Conservation (phyloP, 108 stramenopile species). For the Pseudonitzschia pungens region DNA sequence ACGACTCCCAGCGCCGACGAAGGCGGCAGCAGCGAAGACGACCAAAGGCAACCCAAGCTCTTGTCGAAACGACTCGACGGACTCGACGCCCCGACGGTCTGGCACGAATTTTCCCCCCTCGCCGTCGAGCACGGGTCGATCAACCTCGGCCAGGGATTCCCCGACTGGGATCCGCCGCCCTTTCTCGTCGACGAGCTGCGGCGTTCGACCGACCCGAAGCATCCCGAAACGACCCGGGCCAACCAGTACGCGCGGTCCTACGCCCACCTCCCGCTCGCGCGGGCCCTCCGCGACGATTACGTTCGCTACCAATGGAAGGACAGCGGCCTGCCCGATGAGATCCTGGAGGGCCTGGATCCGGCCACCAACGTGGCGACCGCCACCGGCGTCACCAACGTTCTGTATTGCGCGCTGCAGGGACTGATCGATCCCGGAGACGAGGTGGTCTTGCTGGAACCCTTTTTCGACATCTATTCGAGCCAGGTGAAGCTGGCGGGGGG, state of each 20-base stretch:
- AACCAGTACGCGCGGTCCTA: constrained; percentile 82
- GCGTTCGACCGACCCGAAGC: constrained; percentile 45
- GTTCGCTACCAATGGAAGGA: constrained; percentile 21
- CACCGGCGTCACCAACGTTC: constrained; percentile 79
- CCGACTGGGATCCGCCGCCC: constrained; percentile 81
- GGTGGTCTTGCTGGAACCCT: constrained; percentile 84
- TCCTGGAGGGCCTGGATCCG: constrained; percentile 49
- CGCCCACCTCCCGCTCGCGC: constrained; percentile 73
- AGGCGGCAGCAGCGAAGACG: too few species aligned
- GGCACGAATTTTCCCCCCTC: constrained; percentile 62
- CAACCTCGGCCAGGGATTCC: constrained; percentile 84
- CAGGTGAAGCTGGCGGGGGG: constrained; percentile 70
- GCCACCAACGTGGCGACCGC: constrained; percentile 71
- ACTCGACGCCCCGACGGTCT: constrained; percentile 58
- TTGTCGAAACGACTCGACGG: constrained; percentile 41
- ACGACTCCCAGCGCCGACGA: too few species aligned
- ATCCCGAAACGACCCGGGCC: constrained; percentile 21
- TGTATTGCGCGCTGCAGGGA: constrained; percentile 74
- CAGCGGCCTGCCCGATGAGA: background rate
- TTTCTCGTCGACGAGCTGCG: constrained; percentile 68
- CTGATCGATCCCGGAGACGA: constrained; percentile 78
- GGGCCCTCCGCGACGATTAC: constrained; percentile 75
- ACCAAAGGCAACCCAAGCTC: background rate
- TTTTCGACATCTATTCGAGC: constrained; percentile 73
- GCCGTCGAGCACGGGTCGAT: constrained; percentile 36